Conservation (phyloP, 176 grass and related monocot genomes). For the Luzula sylvatica region DNA sequence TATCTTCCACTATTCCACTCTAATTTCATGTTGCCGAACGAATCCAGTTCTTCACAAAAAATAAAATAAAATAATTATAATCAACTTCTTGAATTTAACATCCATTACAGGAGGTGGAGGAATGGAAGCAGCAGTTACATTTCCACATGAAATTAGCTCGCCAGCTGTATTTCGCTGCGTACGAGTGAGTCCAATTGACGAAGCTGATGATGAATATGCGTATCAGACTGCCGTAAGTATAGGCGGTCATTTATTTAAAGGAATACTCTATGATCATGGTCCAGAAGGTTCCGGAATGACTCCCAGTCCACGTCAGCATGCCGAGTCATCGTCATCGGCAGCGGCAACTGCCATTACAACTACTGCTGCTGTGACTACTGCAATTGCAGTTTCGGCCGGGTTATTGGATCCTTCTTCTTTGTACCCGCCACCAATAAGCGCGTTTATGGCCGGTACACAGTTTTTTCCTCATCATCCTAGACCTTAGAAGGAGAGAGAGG, state of each 20-base stretch:
- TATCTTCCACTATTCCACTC: too few relatives aligned
- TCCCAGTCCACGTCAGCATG: constrained; percentile 21
- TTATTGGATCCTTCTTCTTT: constrained; percentile 22
- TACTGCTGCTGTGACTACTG: neutral
- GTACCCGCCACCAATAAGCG: constrained; percentile 34
- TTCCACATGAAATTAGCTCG: constrained; percentile 34
- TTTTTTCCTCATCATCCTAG: constrained; percentile 46
- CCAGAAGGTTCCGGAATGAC: constrained; percentile 16
- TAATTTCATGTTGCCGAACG: too few relatives aligned
- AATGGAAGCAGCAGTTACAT: constrained; percentile 14
- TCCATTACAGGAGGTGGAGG: constrained; percentile 9
- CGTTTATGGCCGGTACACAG: constrained; percentile 50
- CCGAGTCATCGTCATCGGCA: constrained; percentile 21
- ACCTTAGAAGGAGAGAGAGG: constrained; percentile 19
- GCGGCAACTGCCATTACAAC: neutral
- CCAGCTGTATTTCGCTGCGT: constrained; percentile 40
- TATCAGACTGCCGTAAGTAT: constrained; percentile 40
- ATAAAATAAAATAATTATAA: too few relatives aligned
- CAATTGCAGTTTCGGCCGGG: neutral
- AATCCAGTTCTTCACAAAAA: too few relatives aligned
- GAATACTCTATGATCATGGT: constrained; percentile 45
- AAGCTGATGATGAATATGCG: constrained; percentile 28
- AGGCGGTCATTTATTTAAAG: constrained; percentile 41
- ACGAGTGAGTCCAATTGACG: constrained; percentile 31
- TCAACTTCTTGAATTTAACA: neutral